Evolutionary conservation across 768 basidiomycete genomes (phyloP), one percentile per base, ranked within the genome.

Genomic region (Saitozyma podzolica): DNA sequence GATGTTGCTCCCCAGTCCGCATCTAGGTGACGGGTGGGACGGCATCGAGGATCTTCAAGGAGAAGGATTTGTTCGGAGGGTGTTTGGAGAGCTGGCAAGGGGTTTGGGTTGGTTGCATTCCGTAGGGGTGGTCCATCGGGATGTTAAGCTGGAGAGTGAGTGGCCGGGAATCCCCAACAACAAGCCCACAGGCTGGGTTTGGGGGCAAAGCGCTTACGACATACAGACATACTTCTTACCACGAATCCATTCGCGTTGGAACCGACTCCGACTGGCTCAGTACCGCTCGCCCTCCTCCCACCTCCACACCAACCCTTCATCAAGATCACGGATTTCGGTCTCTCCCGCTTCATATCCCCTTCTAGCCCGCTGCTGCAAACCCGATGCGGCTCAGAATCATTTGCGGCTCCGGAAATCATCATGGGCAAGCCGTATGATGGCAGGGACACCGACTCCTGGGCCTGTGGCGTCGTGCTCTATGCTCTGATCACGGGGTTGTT

Each of bases 71-170:
- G 80, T 91, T 4, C 80, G 85, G 50, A 80, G 90, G 37, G 86
- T 93, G 52, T 91, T 88, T 83, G 82, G 82, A 41, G 92, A 93
- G 78, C 82, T 95, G 4, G 86, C 84, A 62, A 84, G 84, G 42
- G 91, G 88, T 7, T 88, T 93, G 0, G 87, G 85, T 6, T 95
- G 91, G 90, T 87, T 95, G 85, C 92, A 95, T 72, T 83, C 85
- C 45, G 88, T 89, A 13, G 87, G 87, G 0, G 83, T 93, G 47
- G 91, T 95, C 1, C 92, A 95, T 78, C 84, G 92, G 4, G 92
- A 94, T 79, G 87, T 95, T 80, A 95, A 95, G 80, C 86, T 84
- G 40, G 84, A 84, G 68, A 84, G 84, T 84, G 67, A 72, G 84
- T 80, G 14, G 61, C 11, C 48, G 54, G 10, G 10, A 56, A 29